These are phyloP conservation scores for Candida pseudocylindracea DNA, from an alignment of 1,139 yeast genomes.

Conservation along the genomic window DNA sequence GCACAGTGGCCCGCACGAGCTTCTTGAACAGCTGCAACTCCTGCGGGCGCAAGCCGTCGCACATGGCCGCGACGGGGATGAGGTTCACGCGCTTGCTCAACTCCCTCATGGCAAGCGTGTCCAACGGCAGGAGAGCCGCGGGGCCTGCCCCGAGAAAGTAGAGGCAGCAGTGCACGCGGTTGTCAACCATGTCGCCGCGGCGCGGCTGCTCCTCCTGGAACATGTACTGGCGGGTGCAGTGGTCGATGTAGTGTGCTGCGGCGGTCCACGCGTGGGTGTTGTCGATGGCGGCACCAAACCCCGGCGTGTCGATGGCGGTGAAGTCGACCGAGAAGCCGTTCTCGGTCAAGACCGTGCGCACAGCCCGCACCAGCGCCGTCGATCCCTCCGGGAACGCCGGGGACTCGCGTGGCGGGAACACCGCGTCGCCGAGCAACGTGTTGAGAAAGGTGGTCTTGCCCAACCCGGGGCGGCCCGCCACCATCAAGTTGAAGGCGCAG, in stretches of 20 bases:
- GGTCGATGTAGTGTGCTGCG: slow-evolving; percentile 15
- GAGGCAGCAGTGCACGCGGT: slow-evolving; percentile 55
- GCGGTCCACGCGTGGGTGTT: slow-evolving; percentile 38
- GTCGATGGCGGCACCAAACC: slow-evolving; percentile 13
- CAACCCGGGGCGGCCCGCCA: slow-evolving; percentile 4
- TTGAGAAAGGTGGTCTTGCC: slow-evolving; percentile 4
- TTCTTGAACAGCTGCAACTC: slow-evolving; percentile 20
- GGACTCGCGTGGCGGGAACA: not conserved
- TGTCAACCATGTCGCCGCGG: slow-evolving; percentile 23
- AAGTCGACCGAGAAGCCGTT: slow-evolving; percentile 5
- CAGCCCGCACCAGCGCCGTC: too few species aligned
- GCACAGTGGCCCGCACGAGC: slow-evolving; percentile 18
- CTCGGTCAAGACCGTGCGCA: slow-evolving; percentile 3
- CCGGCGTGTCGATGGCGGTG: slow-evolving; percentile 19
- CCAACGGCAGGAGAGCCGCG: slow-evolving; percentile 28
- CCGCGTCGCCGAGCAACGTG: slow-evolving; percentile 3
- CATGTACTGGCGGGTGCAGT: slow-evolving; percentile 5
- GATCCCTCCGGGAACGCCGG: too few species aligned
- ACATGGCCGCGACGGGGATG: slow-evolving; percentile 57
- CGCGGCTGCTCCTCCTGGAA: slow-evolving; percentile 29
- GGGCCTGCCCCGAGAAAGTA: slow-evolving; percentile 17
- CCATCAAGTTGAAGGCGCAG: slow-evolving; percentile 2
- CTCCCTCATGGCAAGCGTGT: slow-evolving; percentile 47
- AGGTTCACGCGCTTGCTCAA: slow-evolving; percentile 43
- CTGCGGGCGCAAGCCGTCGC: slow-evolving; percentile 35